phyloP scores from a whole-genome alignment of 2,329 filamentous ascomycete species.

The Aquanectria penicillioides region DNA sequence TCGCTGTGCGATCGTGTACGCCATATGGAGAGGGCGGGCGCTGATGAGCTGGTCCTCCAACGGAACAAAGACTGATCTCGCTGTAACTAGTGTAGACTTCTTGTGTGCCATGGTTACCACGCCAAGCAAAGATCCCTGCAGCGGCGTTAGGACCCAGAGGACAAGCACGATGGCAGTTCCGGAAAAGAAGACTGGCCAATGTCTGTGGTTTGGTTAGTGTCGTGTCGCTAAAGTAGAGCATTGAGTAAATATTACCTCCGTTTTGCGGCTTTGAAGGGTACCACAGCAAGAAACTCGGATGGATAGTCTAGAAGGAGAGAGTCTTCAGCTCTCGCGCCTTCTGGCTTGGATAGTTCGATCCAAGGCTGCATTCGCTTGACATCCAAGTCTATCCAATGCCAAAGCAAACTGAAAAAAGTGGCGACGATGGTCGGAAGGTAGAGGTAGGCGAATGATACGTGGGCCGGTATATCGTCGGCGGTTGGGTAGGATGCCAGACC shows the following conservation, averaged over 20 bases:
- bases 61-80: background rate
- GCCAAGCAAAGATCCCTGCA: background rate
- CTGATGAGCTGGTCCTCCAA: background rate
- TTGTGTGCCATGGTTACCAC: background rate
- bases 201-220: background rate
- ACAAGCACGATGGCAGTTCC: background rate
- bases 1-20: background rate
- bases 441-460: background rate
- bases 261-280: background rate
- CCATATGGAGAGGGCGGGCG: background rate
- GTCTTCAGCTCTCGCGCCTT: background rate
- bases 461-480: background rate
- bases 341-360: background rate
- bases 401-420: background rate
- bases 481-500: background rate
- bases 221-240: background rate
- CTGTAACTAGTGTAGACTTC: background rate
- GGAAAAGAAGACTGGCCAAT: background rate
- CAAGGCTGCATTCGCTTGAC: background rate
- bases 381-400: constrained; percentile 1
- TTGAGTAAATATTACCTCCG: background rate
- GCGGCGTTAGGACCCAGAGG: constrained; percentile 1
- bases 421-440: background rate
- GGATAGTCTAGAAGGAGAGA: background rate
- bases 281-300: background rate